phyloP scores from a whole-genome alignment of 163 green algal species.

The Scenedesmus sp. region DNA sequence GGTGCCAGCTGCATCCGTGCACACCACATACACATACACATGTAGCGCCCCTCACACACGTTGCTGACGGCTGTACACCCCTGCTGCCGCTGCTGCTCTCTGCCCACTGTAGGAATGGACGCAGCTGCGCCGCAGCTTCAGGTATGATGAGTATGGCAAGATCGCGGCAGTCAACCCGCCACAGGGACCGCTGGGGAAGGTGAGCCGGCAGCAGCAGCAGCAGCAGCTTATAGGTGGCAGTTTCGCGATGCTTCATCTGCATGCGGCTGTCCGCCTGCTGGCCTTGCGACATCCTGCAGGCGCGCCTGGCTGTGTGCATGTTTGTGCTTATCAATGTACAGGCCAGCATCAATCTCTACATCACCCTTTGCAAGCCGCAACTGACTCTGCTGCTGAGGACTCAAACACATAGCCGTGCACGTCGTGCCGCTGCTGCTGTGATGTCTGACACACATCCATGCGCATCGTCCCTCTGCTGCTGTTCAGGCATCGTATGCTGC shows the following conservation, averaged over 20 bases:
- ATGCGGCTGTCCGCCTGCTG: no score
- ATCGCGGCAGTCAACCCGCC: slow-evolving; percentile 65
- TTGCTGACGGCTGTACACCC: not conserved
- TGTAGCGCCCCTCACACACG: not conserved
- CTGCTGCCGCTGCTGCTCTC: not conserved
- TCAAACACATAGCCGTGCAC: not conserved
- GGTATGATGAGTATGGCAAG: slow-evolving; percentile 71
- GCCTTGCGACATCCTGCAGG: no score
- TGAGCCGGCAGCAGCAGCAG: not conserved
- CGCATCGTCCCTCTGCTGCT: not conserved
- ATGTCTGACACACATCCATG: not conserved
- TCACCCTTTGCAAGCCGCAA: no score
- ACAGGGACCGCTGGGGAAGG: slow-evolving; percentile 55
- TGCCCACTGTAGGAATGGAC: slow-evolving; percentile 64
- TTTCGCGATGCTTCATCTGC: no score
- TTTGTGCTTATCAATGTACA: no score
- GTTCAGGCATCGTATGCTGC: slow-evolving; percentile 42
- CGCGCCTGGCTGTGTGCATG: no score
- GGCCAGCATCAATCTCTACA: no score
- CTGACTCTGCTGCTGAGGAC: no score
- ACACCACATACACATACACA: not conserved
- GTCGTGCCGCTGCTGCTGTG: not conserved
- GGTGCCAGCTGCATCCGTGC: not conserved
- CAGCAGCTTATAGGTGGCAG: no score
- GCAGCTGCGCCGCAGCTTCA: slow-evolving; percentile 68